These are phyloP conservation scores for Cytospora piceicola DNA, from an alignment of 2,329 filamentous ascomycete species.

Conservation along the genomic window DNA sequence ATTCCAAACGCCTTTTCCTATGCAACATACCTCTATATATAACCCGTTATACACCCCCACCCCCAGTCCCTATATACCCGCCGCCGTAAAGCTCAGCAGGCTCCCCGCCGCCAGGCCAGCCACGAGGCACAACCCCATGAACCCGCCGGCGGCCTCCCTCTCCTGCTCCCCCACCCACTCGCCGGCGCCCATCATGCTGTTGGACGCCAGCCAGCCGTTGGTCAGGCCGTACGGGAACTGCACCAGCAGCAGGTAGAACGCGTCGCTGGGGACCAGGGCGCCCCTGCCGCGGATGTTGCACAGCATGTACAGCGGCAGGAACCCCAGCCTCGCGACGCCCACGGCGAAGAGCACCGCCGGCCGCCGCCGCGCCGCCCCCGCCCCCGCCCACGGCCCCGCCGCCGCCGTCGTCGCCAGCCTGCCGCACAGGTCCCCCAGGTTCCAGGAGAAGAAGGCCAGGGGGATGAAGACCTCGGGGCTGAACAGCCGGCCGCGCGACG, in stretches of 20 bases:
- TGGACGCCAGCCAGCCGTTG: slow-evolving; percentile 85
- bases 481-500: slow-evolving; percentile 57
- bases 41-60: neutral
- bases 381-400: too few relatives aligned
- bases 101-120: slow-evolving; percentile 84
- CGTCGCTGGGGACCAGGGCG: slow-evolving; percentile 74
- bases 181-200: slow-evolving; percentile 87
- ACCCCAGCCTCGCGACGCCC: slow-evolving; percentile 66
- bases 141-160: slow-evolving; percentile 85
- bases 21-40: slow-evolving; percentile 16
- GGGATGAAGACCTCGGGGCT: slow-evolving; percentile 82
- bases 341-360: slow-evolving; percentile 71
- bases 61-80: slow-evolving; percentile 43
- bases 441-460: slow-evolving; percentile 91
- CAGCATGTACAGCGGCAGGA: slow-evolving; percentile 83
- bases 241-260: slow-evolving; percentile 84
- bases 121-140: slow-evolving; percentile 92
- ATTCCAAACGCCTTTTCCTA: slow-evolving; percentile 14
- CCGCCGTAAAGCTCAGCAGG: slow-evolving; percentile 79
- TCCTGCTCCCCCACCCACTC: slow-evolving; percentile 83
- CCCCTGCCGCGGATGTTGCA: slow-evolving; percentile 85
- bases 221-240: slow-evolving; percentile 82
- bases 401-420: slow-evolving; percentile 69
- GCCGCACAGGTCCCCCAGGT: slow-evolving; percentile 81
- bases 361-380: slow-evolving; percentile 55